phyloP scores from a whole-genome alignment of 331 rosid genomes.

The Acacia concinna region DNA sequence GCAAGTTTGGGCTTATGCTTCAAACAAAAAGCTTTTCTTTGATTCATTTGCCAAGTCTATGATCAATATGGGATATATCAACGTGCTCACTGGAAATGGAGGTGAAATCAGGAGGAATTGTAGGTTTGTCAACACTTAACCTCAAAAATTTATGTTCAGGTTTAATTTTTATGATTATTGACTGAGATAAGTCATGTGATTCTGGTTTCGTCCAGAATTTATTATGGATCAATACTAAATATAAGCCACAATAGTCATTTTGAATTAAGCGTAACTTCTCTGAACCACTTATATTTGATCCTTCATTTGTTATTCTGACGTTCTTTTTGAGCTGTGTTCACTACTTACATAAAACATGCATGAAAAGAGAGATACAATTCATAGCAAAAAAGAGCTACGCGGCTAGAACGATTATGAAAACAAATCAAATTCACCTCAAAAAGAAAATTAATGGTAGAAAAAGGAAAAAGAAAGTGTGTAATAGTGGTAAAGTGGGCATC shows the following conservation, averaged over 20 bases:
- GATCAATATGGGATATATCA: slow-evolving; percentile 84
- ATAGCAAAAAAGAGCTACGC: neutral
- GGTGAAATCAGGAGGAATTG: slow-evolving; percentile 78
- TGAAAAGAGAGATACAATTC: neutral
- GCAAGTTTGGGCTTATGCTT: slow-evolving; percentile 69
- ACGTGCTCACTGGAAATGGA: slow-evolving; percentile 58
- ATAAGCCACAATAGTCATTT: neutral
- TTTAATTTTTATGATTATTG: neutral
- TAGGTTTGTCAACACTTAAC: slow-evolving; percentile 54
- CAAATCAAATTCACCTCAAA: too few species aligned
- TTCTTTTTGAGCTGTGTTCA: neutral
- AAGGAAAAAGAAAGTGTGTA: neutral
- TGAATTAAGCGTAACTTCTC: too few species aligned
- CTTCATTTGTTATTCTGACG: neutral
- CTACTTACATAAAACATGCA: neutral
- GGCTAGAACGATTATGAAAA: neutral
- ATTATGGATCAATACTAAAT: neutral
- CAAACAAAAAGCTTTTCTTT: slow-evolving; percentile 62
- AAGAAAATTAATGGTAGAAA: neutral
- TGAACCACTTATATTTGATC: neutral
- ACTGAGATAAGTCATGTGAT: neutral
- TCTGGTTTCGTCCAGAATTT: neutral
- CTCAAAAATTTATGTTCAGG: neutral
- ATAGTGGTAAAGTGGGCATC: slow-evolving; percentile 29
- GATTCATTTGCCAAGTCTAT: slow-evolving; percentile 67